Conservation (phyloP, 2,329 filamentous ascomycete species). For the Fusarium siculi region DNA sequence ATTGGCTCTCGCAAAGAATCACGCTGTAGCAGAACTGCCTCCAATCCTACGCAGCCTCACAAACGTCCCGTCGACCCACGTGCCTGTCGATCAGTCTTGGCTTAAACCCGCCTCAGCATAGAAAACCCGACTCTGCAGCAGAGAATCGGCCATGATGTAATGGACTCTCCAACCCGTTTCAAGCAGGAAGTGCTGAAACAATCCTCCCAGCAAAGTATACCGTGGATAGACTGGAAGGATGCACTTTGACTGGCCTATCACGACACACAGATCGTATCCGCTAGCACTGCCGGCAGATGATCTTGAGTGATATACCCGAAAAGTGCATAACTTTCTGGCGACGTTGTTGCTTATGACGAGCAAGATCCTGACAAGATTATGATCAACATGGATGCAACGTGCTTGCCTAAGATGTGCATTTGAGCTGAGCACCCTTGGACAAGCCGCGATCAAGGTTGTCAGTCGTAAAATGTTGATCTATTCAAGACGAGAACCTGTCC, state of each 20-base stretch:
- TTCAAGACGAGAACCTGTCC: neutral
- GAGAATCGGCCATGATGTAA: slow-evolving; percentile 9
- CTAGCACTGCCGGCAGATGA: neutral
- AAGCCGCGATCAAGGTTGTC: neutral
- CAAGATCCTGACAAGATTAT: neutral
- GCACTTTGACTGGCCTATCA: neutral
- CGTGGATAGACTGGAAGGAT: neutral
- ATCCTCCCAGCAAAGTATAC: neutral
- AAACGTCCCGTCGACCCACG: slow-evolving; percentile 7
- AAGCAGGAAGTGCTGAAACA: neutral
- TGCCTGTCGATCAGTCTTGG: slow-evolving; percentile 24
- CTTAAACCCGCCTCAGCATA: neutral
- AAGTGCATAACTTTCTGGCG: neutral
- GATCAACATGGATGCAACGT: slow-evolving; percentile 5
- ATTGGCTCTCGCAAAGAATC: neutral
- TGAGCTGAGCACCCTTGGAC: neutral
- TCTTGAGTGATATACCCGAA: neutral
- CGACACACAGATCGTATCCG: neutral
- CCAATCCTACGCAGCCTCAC: neutral
- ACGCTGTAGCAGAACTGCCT: neutral
- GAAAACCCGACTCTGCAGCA: neutral
- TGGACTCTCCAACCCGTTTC: neutral
- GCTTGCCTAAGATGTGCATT: neutral
- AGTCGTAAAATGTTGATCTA: neutral
- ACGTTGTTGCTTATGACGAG: no score